Percentiles rank a stretch among this genome's conserved stretches.
Conservation (phyloP, 2,329 filamentous ascomycete species). For the Dendryphion nanum region DNA sequence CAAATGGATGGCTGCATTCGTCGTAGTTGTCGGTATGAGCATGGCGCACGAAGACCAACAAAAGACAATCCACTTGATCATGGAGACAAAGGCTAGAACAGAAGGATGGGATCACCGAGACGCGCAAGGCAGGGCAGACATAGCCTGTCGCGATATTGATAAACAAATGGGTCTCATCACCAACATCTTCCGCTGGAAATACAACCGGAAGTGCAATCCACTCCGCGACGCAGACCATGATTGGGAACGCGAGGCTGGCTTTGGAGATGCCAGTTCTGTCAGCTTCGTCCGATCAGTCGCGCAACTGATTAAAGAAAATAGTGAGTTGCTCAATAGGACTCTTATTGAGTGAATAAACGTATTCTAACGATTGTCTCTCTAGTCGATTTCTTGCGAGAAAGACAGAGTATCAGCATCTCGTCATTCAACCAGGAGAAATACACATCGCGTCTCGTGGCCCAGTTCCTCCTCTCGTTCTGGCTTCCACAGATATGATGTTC, state of each 20-base stretch:
- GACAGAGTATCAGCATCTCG: constrained; percentile 39
- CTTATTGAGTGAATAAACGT: not conserved
- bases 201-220: constrained; percentile 44
- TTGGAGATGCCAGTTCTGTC: constrained; percentile 33
- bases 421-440: constrained; percentile 40
- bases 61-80: constrained; percentile 45
- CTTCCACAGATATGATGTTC: constrained; percentile 16
- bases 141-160: constrained; percentile 46
- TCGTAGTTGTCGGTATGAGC: constrained; percentile 46
- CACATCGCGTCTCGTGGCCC: constrained; percentile 43
- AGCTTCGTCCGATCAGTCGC: constrained; percentile 39
- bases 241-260: constrained; percentile 38
- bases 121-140: constrained; percentile 33
- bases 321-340: constrained; percentile 26
- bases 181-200: constrained; percentile 49
- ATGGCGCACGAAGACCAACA: constrained; percentile 51
- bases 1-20: constrained; percentile 48
- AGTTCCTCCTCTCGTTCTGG: constrained; percentile 42
- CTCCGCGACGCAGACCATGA: constrained; percentile 38
- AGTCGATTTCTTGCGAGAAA: constrained; percentile 44
- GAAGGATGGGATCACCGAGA: constrained; percentile 24
- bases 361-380: constrained; percentile 33
- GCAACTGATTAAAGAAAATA: constrained; percentile 42
- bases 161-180: constrained; percentile 44
- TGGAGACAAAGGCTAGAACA: constrained; percentile 38